Conservation (phyloP, 441 rosid species). For the Syzygium malaccense region DNA sequence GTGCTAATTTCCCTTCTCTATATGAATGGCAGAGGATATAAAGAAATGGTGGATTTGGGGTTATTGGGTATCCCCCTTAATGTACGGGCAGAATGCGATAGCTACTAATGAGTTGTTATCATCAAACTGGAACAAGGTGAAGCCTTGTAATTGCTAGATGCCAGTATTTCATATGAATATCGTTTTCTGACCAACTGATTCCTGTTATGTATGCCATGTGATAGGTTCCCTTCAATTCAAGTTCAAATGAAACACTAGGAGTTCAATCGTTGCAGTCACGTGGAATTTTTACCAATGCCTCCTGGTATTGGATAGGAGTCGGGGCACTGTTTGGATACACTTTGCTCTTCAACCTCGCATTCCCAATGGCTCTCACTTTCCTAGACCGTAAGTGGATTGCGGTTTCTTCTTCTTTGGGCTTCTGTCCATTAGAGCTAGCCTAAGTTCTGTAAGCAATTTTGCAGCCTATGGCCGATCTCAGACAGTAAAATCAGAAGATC, state of each 20-base stretch:
- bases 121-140: background rate
- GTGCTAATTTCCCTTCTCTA: background rate
- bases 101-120: background rate
- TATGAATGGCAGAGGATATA: background rate
- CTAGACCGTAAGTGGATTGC: background rate
- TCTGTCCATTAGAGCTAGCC: background rate
- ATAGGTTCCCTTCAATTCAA: background rate
- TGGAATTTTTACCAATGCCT: background rate
- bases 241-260: background rate
- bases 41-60: background rate
- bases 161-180: background rate
- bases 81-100: background rate
- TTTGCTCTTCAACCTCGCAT: background rate
- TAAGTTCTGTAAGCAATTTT: background rate
- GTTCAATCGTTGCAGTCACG: background rate
- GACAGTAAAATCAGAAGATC: background rate
- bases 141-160: background rate
- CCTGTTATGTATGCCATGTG: background rate
- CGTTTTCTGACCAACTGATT: background rate
- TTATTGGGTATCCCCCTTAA: background rate
- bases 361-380: background rate
- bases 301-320: background rate
- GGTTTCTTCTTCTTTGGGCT: background rate
- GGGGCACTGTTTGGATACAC: background rate
- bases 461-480: background rate